phyloP scores from a whole-genome alignment of 208 protist genomes.

The Trypanosoma caninum region DNA sequence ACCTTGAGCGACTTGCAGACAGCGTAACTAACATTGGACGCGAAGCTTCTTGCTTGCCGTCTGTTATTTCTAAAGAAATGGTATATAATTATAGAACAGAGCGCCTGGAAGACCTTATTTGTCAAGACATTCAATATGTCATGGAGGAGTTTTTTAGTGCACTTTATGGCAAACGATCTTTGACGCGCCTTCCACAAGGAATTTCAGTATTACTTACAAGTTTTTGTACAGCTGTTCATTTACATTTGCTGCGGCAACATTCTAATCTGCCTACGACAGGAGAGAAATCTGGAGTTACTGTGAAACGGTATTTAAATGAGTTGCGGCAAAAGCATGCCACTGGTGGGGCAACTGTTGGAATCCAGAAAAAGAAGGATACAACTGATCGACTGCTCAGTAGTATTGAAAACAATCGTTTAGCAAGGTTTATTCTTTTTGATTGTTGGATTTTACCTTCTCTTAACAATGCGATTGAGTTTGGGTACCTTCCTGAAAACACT shows the following conservation, averaged over 20 bases:
- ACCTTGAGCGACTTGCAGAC: slow-evolving; percentile 1
- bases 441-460: slow-evolving; percentile 82
- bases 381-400: slow-evolving; percentile 52
- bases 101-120: slow-evolving; percentile 72
- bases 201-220: slow-evolving; percentile 75
- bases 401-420: slow-evolving; percentile 72
- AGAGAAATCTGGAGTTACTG: slow-evolving; percentile 26
- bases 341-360: slow-evolving; percentile 9
- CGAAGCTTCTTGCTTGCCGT: slow-evolving; percentile 3
- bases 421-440: slow-evolving; percentile 88
- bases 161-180: slow-evolving; percentile 61
- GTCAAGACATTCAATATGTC: slow-evolving; percentile 79
- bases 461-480: slow-evolving; percentile 67
- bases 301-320: slow-evolving; percentile 30
- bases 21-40: neutral
- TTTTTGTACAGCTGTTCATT: slow-evolving; percentile 72
- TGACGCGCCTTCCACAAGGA: slow-evolving; percentile 68
- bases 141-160: slow-evolving; percentile 80
- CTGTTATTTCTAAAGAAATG: neutral
- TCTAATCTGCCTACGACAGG: slow-evolving; percentile 9
- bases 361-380: slow-evolving; percentile 20
- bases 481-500: slow-evolving; percentile 59
- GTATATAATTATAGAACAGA: slow-evolving; percentile 37
- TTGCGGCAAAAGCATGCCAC: slow-evolving; percentile 47
- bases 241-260: slow-evolving; percentile 64